These are phyloP conservation scores for Chytriomyces sp. DNA, from an alignment of 192 early-diverging fungal species.

Conservation along the genomic window DNA sequence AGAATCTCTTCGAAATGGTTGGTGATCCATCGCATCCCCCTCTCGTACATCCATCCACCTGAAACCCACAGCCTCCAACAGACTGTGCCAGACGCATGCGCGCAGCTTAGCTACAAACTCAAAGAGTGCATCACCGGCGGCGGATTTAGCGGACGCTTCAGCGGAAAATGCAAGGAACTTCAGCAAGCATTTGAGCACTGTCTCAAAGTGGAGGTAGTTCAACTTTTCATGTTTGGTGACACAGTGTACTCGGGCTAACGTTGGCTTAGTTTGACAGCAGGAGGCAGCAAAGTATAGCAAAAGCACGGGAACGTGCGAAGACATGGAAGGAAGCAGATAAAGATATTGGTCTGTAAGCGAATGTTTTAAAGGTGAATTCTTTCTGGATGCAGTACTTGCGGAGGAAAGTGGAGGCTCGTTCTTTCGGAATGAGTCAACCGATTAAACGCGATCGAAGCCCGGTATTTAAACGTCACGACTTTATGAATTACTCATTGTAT, in stretches of 20 bases:
- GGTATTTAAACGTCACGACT: too few species aligned
- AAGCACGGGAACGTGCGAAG: constrained; percentile 2
- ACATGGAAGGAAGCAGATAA: constrained; percentile 5
- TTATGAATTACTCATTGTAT: too few species aligned
- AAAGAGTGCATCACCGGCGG: not conserved
- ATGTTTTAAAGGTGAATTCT: too few species aligned
- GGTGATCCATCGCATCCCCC: not conserved
- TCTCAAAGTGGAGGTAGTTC: not conserved
- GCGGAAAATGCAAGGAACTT: not conserved
- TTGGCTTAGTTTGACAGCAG: not conserved
- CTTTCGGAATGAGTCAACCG: too few species aligned
- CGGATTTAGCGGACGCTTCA: not conserved
- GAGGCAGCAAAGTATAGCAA: not conserved
- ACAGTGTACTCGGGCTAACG: not conserved
- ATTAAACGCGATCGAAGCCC: too few species aligned
- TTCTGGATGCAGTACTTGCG: too few species aligned
- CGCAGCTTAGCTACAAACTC: not conserved
- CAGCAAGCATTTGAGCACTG: not conserved
- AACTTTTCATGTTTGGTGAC: not conserved
- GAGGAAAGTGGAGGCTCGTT: too few species aligned
- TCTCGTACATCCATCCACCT: not conserved
- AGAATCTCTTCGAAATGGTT: too few species aligned
- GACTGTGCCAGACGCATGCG: not conserved
- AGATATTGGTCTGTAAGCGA: not conserved
- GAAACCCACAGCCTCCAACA: not conserved